These are phyloP conservation scores for Fistulinella prunicolor DNA, from an alignment of 768 basidiomycete species.

Conservation along the genomic window DNA sequence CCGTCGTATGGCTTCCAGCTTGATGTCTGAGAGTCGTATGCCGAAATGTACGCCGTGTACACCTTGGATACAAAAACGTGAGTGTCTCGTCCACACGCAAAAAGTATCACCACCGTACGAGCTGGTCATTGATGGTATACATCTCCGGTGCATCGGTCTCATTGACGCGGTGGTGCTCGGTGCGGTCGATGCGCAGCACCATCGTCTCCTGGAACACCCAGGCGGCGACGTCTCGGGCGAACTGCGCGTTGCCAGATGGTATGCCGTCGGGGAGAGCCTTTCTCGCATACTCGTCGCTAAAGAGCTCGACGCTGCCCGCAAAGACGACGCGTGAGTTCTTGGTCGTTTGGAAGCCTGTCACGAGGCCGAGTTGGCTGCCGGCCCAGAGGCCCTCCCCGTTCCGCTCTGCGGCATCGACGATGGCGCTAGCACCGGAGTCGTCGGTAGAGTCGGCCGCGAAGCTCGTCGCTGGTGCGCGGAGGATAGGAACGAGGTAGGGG, in stretches of 20 bases:
- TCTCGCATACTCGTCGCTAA: constrained; percentile 71
- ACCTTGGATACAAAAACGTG: constrained; percentile 43
- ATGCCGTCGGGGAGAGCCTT: constrained; percentile 60
- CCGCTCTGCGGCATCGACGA: constrained; percentile 70
- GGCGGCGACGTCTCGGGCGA: constrained; percentile 68
- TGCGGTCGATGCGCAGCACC: constrained; percentile 73
- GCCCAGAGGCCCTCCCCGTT: constrained; percentile 82
- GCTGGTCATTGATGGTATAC: constrained; percentile 85
- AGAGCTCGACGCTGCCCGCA: constrained; percentile 75
- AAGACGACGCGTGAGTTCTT: constrained; percentile 77
- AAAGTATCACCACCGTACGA: constrained; percentile 45
- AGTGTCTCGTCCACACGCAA: neutral
- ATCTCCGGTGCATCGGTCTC: constrained; percentile 57
- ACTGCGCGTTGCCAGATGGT: constrained; percentile 71
- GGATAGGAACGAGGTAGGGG: constrained; percentile 79
- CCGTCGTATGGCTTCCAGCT: constrained; percentile 73
- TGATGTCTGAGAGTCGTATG: constrained; percentile 52
- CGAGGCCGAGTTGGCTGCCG: constrained; percentile 71
- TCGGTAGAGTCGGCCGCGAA: constrained; percentile 68
- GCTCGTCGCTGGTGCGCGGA: constrained; percentile 72
- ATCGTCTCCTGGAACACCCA: constrained; percentile 92
- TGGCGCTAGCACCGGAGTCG: constrained; percentile 55
- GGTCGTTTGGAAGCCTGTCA: constrained; percentile 85
- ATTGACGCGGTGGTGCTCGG: constrained; percentile 70
- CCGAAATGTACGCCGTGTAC: constrained; percentile 70